Conservation (phyloP, 1,284 basidiomycete genomes). For the Porodaedalea pini region DNA sequence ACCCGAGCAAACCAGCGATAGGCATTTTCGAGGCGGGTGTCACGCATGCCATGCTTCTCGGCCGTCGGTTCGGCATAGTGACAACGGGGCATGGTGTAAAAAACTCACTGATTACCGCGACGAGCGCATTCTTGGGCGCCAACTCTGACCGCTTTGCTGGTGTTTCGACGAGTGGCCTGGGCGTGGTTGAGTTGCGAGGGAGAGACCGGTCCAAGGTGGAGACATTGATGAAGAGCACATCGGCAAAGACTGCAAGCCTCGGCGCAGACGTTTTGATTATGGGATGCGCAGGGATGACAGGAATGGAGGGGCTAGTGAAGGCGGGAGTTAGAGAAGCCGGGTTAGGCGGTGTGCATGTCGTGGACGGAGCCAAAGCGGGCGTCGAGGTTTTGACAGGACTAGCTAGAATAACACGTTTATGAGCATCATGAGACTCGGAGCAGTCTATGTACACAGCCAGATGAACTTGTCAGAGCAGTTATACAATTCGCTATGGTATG, state of each 20-base stretch:
- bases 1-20: constrained; percentile 34
- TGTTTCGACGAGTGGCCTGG: constrained; percentile 41
- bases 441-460: no score
- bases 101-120: constrained; percentile 36
- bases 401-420: not conserved
- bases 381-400: constrained; percentile 20
- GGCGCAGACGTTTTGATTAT: constrained; percentile 38
- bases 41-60: constrained; percentile 30
- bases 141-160: constrained; percentile 33
- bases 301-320: constrained; percentile 40
- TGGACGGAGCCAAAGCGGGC: constrained; percentile 42
- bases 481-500: no score
- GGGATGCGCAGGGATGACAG: constrained; percentile 49
- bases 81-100: constrained; percentile 47
- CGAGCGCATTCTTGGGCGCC: constrained; percentile 23
- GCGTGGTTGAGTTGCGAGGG: constrained; percentile 41
- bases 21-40: constrained; percentile 49
- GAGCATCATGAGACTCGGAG: not conserved
- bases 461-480: no score
- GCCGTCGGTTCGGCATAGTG: constrained; percentile 43
- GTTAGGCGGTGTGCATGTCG: constrained; percentile 34
- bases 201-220: constrained; percentile 35
- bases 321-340: constrained; percentile 34
- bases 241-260: constrained; percentile 26
- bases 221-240: constrained; percentile 34